Evolutionary conservation across 768 basidiomycete genomes (phyloP), one percentile per base, ranked within the genome.

Genomic region (Phanerodontia chrysosporium): DNA sequence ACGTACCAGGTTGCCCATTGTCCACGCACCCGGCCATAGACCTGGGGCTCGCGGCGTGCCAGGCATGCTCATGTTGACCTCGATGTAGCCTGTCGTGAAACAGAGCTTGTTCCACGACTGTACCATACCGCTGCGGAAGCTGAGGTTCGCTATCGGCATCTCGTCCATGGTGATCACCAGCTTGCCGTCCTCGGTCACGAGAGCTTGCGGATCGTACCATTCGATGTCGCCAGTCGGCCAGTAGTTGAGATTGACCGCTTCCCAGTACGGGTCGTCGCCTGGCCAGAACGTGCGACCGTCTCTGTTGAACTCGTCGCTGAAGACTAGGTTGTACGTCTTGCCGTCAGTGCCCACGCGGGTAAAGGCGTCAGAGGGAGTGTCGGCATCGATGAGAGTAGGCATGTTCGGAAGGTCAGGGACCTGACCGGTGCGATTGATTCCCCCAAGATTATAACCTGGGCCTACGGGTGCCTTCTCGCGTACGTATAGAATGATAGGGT

Each of bases 101-200:
- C 95, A 98, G 56, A 97, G 73, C 73, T 97, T 92, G 74, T 97
- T 96, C 95, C 95, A 97, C 13, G 86, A 82, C 64, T 89, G 85
- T 10, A 95, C 55, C 86, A 88, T 87, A 36, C 89, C 93, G 57
- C 87, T 89, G 72, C 85, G 74, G 70, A 90, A 98, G 71, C 95
- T 90, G 59, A 98, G 78, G 65, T 91, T 81, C 68, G 97, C 87
- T 58, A 77, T 87, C 22, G 72, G 76, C 61, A 79, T 74, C 74
- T 93, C 84, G 12, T 80, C 78, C 70, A 95, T 80, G 12, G 91
- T 92, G 60, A 98, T 86, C 9, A 90, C 86, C 13, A 98, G 78
- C 60, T 86, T 85, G 5, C 95, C 95, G 58, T 83, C 75, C 62
- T 80, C 54, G 0, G 95, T 98, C 1, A 87, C 92, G 42, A 90